Evolutionary conservation across 805 yeast genomes (phyloP).

Genomic region (Wickerhamiella vanderwaltii): DNA sequence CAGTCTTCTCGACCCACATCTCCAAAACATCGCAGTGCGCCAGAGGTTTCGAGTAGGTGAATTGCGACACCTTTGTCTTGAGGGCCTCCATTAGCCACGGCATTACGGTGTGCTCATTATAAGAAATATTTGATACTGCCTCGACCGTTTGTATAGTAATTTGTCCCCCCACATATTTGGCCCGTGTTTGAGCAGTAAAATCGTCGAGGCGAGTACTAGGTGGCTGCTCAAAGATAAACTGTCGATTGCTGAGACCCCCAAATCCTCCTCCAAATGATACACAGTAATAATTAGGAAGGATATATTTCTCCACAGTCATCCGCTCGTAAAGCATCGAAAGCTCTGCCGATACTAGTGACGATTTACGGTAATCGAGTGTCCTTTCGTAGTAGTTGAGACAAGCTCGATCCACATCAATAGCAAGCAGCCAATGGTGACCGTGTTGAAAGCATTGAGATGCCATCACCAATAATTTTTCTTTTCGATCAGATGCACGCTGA

Average conservation of each 20-base stretch:
- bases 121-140: background rate
- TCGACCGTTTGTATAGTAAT: background rate
- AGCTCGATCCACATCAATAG: background rate
- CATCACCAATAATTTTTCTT: conserved; percentile 6
- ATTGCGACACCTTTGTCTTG: background rate
- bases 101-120: background rate
- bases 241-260: background rate
- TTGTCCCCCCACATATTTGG: background rate
- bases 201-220: conserved; percentile 1
- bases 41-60: conserved; percentile 1
- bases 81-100: conserved; percentile 1
- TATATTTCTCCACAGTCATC: background rate
- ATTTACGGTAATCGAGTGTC: background rate
- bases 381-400: background rate
- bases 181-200: background rate
- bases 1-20: conserved; percentile 4
- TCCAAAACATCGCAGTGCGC: conserved; percentile 2
- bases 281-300: conserved; percentile 6
- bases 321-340: conserved; percentile 2
- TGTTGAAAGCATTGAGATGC: conserved; percentile 8
- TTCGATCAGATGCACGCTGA: conserved; percentile 4
- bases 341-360: background rate
- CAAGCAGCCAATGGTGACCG: conserved; percentile 10
- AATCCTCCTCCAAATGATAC: background rate
- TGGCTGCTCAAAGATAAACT: conserved; percentile 3